phyloP scores from a whole-genome alignment of 495 filamentous ascomycete genomes.

The Penicillium turbatum region DNA sequence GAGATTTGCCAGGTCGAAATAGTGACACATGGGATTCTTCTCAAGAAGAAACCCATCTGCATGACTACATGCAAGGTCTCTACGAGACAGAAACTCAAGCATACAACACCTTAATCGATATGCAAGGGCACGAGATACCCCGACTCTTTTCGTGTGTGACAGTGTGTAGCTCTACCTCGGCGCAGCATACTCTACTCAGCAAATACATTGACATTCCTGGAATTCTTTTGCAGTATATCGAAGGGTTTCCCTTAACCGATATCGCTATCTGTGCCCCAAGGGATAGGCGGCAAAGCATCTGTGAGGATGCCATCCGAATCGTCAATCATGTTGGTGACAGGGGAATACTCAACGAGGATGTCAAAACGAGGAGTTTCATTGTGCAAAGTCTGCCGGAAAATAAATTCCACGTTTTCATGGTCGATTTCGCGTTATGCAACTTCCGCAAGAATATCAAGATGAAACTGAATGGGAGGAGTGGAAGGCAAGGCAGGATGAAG shows the following conservation, averaged over 20 bases:
- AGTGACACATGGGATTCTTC: slow-evolving; percentile 18
- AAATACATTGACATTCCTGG: slow-evolving; percentile 16
- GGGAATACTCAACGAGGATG: slow-evolving; percentile 28
- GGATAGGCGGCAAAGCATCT: slow-evolving; percentile 22
- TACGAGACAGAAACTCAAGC: slow-evolving; percentile 17
- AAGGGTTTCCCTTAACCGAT: slow-evolving; percentile 24
- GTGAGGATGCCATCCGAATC: slow-evolving; percentile 24
- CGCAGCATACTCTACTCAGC: not conserved
- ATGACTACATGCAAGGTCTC: slow-evolving; percentile 6
- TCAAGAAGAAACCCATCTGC: slow-evolving; percentile 20
- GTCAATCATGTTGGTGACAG: slow-evolving; percentile 15
- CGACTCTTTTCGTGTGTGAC: slow-evolving; percentile 9
- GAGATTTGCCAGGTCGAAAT: not conserved
- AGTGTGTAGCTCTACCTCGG: not conserved
- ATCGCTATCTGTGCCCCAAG: slow-evolving; percentile 12
- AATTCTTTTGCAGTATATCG: slow-evolving; percentile 23
- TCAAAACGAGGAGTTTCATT: slow-evolving; percentile 23
- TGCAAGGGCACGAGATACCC: slow-evolving; percentile 20
- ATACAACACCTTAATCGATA: slow-evolving; percentile 17
- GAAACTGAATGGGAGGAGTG: too few relatives aligned
- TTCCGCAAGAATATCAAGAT: too few relatives aligned
- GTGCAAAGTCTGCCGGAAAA: too few relatives aligned
- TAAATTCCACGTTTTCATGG: too few relatives aligned
- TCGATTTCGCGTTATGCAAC: too few relatives aligned
- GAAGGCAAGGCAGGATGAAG: too few relatives aligned